These are phyloP conservation scores for Fusarium sp. DNA, from an alignment of 2,329 filamentous ascomycete species.

Conservation along the genomic window DNA sequence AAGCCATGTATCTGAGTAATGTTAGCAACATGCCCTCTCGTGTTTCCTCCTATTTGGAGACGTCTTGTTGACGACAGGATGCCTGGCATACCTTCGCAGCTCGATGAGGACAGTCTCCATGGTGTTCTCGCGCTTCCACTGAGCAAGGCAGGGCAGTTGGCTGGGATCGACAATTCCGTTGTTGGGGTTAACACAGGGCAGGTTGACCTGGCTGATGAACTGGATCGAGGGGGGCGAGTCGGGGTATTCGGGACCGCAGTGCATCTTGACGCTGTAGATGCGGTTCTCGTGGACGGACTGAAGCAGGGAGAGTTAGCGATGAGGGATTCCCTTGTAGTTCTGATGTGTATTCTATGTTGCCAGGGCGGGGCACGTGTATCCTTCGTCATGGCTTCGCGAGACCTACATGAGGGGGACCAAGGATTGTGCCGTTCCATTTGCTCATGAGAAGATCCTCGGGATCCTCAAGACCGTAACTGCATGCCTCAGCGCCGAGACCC, in stretches of 20 bases:
- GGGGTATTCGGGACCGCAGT: slow-evolving; percentile 92
- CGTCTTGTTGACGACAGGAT: background rate
- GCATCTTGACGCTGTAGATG: slow-evolving; percentile 98
- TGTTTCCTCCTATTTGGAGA: too few species aligned
- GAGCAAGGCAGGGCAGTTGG: slow-evolving; percentile 86
- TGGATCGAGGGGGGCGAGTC: slow-evolving; percentile 90
- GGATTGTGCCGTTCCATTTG: slow-evolving; percentile 98
- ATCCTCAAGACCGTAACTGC: slow-evolving; percentile 95
- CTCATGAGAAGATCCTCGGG: slow-evolving; percentile 96
- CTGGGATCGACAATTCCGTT: slow-evolving; percentile 88
- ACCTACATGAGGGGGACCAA: slow-evolving; percentile 94
- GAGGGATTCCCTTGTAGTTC: background rate
- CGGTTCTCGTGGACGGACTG: slow-evolving; percentile 98
- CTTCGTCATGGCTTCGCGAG: background rate
- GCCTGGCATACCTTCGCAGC: slow-evolving; percentile 75
- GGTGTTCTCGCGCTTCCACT: slow-evolving; percentile 94
- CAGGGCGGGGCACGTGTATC: background rate
- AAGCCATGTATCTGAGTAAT: slow-evolving; percentile 85
- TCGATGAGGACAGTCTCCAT: slow-evolving; percentile 96
- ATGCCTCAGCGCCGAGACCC: slow-evolving; percentile 94
- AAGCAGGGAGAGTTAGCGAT: slow-evolving; percentile 24
- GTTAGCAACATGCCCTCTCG: slow-evolving; percentile 5
- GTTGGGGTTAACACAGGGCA: slow-evolving; percentile 89
- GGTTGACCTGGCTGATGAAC: slow-evolving; percentile 94
- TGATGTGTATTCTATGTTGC: slow-evolving; percentile 2